These are phyloP conservation scores for Phytopythium ostracodes DNA, from an alignment of 352 stramenopile genomes.

Conservation along the genomic window DNA sequence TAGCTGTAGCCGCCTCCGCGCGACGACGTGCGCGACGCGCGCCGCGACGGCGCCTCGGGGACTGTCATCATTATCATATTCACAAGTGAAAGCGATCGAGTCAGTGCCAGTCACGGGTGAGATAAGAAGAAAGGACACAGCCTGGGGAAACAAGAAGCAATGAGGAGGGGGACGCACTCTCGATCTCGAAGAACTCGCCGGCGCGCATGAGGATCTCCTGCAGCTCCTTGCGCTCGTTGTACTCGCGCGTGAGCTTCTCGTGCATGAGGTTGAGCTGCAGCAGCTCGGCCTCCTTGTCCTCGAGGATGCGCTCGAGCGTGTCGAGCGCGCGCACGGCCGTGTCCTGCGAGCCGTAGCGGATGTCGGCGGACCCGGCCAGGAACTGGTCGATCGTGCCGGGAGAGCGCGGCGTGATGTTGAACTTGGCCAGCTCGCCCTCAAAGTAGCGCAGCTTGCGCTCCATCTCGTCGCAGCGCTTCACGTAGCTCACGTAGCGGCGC, in stretches of 20 bases:
- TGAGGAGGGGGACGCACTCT: slow-evolving; percentile 30
- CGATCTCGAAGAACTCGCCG: slow-evolving; percentile 86
- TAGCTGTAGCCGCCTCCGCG: slow-evolving; percentile 52
- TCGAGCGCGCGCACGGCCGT: slow-evolving; percentile 88
- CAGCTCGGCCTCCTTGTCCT: slow-evolving; percentile 95
- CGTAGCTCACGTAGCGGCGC: slow-evolving; percentile 97
- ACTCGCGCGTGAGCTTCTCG: slow-evolving; percentile 97
- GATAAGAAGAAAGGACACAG: neutral
- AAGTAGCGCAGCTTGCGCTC: slow-evolving; percentile 99
- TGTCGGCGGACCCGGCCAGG: slow-evolving; percentile 61
- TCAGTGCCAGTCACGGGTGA: neutral
- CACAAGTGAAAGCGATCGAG: slow-evolving; percentile 5
- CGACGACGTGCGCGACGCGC: slow-evolving; percentile 50
- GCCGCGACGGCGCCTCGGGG: slow-evolving; percentile 48
- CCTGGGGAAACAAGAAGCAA: slow-evolving; percentile 1
- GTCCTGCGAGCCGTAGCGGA: slow-evolving; percentile 78
- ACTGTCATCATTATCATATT: slow-evolving; percentile 22
- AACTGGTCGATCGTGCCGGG: slow-evolving; percentile 76
- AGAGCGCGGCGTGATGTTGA: slow-evolving; percentile 82
- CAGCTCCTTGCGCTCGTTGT: slow-evolving; percentile 93
- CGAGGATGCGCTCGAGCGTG: slow-evolving; percentile 93
- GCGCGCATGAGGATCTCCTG: slow-evolving; percentile 79
- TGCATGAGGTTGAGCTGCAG: slow-evolving; percentile 97
- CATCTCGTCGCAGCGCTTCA: slow-evolving; percentile 99
- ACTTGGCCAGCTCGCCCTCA: slow-evolving; percentile 91